Evolutionary conservation across 768 basidiomycete species (phyloP), one percentile per base, ranked within the genome.

Genomic region (Pleurotus ostreatus): DNA sequence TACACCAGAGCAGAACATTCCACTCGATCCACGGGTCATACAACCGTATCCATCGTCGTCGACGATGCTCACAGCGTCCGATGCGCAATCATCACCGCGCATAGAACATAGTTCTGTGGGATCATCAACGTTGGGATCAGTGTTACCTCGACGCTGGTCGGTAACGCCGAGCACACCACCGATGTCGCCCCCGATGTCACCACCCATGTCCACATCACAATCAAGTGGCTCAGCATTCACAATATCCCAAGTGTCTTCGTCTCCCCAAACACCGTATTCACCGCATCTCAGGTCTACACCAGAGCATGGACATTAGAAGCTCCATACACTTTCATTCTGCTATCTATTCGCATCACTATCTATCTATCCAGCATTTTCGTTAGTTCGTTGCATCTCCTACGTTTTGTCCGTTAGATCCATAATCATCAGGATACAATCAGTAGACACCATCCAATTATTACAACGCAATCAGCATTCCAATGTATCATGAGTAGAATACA

Each of bases 41-140:
- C 74, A 75, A 30, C 72, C 79, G 2, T 79, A 77, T 60, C 77
- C 78, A 9, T 70, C 78, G 7, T 76, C 77, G 18, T 75, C 78
- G 2, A 76, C 74, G 16, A 69, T 63, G 22, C 67, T 71, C 6
- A 41, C 18, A 20, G n/a, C 11, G 2, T 11, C 26, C n/a, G 26
- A n/a, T 1, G 22, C 13, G 7, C 39, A 23, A 40, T 23, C 37
- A n/a, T 41, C 37, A 3, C 18, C 38, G 2, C 51, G 23, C 5
- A 5, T 49, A 16, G 51, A 39, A 37, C n/a, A 37, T 9, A 53
- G 20, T 23, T 53, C 51, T n/a, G 37, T 41, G 16, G 51, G 39
- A 11, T 40, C 51, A 9, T 53, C 51, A 0, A 53, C 51, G 18
- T 23, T 53, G 26, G 51, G 51, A n/a, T 38, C 34, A n/a, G 15